phyloP scores from a whole-genome alignment of 352 stramenopile genomes.

The Aphanomyces euteiches region DNA sequence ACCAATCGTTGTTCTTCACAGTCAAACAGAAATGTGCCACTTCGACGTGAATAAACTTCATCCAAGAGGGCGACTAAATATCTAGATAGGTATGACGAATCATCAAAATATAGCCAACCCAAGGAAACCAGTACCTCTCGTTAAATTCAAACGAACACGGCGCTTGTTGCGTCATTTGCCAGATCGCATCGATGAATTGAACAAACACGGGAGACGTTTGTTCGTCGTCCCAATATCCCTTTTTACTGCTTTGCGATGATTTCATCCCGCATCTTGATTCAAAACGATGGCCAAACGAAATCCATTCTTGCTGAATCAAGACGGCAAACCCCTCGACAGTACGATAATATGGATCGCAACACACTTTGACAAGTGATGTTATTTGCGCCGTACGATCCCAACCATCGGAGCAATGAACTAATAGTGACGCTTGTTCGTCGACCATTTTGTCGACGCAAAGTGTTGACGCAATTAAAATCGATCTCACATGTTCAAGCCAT shows the following conservation, averaged over 20 bases:
- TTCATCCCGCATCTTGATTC: conserved; percentile 84
- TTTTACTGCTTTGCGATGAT: conserved; percentile 32
- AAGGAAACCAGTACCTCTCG: conserved; percentile 60
- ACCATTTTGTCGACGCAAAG: conserved; percentile 85
- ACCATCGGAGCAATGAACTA: conserved; percentile 98
- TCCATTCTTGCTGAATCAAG: conserved; percentile 99
- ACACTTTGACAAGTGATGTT: conserved; percentile 90
- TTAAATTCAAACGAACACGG: conserved; percentile 98
- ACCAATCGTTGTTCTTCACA: conserved; percentile 85
- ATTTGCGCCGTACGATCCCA: conserved; percentile 99
- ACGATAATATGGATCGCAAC: conserved; percentile 97
- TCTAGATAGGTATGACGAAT: conserved; percentile 53
- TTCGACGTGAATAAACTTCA: conserved; percentile 95
- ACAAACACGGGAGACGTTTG: conserved; percentile 98
- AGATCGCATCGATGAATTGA: conserved; percentile 98
- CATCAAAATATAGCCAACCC: conserved; percentile 81
- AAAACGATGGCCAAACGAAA: conserved; percentile 98
- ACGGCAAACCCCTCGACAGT: conserved; percentile 95
- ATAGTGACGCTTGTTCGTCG: conserved; percentile 87
- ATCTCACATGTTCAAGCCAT: conserved; percentile 80
- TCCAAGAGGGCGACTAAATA: conserved; percentile 93
- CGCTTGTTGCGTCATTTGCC: conserved; percentile 95
- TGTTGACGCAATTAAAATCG: conserved; percentile 85
- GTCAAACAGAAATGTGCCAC: conserved; percentile 97
- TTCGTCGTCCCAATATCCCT: conserved; percentile 90